phyloP scores from a whole-genome alignment of 2,329 filamentous ascomycete species.

The Aspergillus sclerotialis region DNA sequence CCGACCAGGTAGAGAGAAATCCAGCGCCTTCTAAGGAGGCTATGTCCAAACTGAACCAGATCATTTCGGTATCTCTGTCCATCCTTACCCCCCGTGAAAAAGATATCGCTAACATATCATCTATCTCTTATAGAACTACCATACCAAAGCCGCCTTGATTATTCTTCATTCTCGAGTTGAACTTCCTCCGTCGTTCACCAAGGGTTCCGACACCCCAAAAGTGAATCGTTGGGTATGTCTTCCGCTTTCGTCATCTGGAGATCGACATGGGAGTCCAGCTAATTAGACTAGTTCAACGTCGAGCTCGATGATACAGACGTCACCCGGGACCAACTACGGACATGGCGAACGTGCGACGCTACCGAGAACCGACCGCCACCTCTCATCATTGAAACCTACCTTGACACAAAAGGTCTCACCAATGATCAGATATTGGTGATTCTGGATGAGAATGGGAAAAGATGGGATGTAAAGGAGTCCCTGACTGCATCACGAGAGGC shows the following conservation, averaged over 20 bases:
- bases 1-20: conserved; percentile 34
- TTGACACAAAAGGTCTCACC: conserved; percentile 72
- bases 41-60: conserved; percentile 78
- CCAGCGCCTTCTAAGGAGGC: conserved; percentile 57
- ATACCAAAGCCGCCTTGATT: conserved; percentile 77
- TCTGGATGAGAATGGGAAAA: conserved; percentile 80
- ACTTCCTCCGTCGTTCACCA: conserved; percentile 52
- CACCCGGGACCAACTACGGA: conserved; percentile 70
- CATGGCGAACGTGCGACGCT: conserved; percentile 75
- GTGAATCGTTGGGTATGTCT: conserved; percentile 77
- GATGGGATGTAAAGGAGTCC: conserved; percentile 85
- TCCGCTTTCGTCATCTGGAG: too few species aligned
- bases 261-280: too few species aligned
- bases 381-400: conserved; percentile 81
- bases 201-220: conserved; percentile 54
- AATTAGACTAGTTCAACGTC: conserved; percentile 93
- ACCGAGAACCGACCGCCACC: conserved; percentile 71
- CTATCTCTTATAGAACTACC: conserved; percentile 64
- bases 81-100: conserved; percentile 6
- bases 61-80: conserved; percentile 64
- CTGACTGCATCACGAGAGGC: conserved; percentile 56
- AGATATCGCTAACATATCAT: conserved; percentile 23
- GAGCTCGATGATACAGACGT: conserved; percentile 88
- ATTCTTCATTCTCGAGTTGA: conserved; percentile 75
- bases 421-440: conserved; percentile 82